Conservation (phyloP, 2,329 filamentous ascomycete genomes). For the Fusarium heterosporum region DNA sequence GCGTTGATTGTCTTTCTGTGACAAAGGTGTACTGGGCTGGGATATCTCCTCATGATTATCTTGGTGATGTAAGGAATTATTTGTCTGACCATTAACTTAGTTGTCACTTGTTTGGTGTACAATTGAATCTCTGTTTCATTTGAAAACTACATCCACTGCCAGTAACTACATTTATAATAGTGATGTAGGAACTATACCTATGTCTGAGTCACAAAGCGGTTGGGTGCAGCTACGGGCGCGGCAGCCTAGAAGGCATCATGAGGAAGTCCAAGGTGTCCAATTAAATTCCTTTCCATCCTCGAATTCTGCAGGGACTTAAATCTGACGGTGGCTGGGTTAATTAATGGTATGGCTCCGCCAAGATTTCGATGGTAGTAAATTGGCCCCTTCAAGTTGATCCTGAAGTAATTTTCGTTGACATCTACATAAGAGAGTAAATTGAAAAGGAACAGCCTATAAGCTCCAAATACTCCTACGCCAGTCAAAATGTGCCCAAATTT, state of each 20-base stretch:
- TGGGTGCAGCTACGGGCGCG: conserved; percentile 3
- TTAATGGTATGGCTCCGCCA: not conserved
- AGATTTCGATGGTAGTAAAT: not conserved
- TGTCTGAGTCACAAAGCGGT: conserved; percentile 22
- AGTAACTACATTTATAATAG: not conserved
- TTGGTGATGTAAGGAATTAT: not conserved
- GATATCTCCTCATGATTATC: not conserved
- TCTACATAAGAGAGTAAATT: not conserved
- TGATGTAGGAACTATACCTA: not conserved
- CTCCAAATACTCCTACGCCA: not conserved
- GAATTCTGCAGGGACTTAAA: not conserved
- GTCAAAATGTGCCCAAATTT: not conserved
- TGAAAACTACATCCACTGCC: not conserved
- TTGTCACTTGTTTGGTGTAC: not conserved
- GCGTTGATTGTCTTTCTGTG: no score
- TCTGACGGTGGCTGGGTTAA: conserved; percentile 1
- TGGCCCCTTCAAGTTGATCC: not conserved
- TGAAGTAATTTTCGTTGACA: not conserved
- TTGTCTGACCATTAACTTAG: not conserved
- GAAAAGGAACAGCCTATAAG: no score
- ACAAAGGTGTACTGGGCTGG: not conserved
- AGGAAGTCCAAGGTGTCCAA: not conserved
- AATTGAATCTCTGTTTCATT: not conserved
- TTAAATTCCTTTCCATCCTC: not conserved
- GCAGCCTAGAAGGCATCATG: conserved; percentile 17